phyloP scores from a whole-genome alignment of 148 eudicot species.

The Silene uniflora region DNA sequence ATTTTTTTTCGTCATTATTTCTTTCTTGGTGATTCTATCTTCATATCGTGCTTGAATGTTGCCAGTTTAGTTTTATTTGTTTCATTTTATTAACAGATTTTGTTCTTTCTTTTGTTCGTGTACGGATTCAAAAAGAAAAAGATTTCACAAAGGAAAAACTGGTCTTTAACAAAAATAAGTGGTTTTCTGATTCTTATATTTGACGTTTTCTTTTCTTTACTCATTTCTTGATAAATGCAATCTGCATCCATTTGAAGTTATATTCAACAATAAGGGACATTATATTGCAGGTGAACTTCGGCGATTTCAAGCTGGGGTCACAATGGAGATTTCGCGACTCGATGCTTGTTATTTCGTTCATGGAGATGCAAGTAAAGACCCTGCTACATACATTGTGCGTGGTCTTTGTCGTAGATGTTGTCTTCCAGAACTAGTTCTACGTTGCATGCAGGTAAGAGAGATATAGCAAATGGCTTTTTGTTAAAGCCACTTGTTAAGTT shows the following conservation, averaged over 20 bases:
- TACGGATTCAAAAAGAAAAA: background rate
- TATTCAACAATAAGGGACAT: background rate
- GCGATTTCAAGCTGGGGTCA: slow-evolving; percentile 89
- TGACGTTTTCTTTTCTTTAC: background rate
- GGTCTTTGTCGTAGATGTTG: slow-evolving; percentile 96
- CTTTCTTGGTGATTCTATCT: background rate
- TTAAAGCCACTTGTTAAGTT: background rate
- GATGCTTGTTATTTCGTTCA: slow-evolving; percentile 81
- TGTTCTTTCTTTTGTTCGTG: too few relatives aligned
- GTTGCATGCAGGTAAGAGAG: slow-evolving; percentile 80
- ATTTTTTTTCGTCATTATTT: background rate
- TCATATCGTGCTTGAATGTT: background rate
- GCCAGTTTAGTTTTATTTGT: too few relatives aligned
- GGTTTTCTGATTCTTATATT: background rate
- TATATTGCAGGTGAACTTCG: slow-evolving; percentile 68
- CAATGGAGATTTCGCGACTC: slow-evolving; percentile 85
- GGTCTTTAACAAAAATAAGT: background rate
- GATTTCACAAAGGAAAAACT: background rate
- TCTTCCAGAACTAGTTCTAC: slow-evolving; percentile 80
- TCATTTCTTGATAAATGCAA: background rate
- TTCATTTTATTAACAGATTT: too few relatives aligned
- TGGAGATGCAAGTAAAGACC: slow-evolving; percentile 54
- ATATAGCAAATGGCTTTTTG: background rate
- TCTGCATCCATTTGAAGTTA: background rate
- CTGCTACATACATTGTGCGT: slow-evolving; percentile 76